These are phyloP conservation scores for Hemileia vastatrix DNA, from an alignment of 1,284 basidiomycete genomes.

Conservation along the genomic window DNA sequence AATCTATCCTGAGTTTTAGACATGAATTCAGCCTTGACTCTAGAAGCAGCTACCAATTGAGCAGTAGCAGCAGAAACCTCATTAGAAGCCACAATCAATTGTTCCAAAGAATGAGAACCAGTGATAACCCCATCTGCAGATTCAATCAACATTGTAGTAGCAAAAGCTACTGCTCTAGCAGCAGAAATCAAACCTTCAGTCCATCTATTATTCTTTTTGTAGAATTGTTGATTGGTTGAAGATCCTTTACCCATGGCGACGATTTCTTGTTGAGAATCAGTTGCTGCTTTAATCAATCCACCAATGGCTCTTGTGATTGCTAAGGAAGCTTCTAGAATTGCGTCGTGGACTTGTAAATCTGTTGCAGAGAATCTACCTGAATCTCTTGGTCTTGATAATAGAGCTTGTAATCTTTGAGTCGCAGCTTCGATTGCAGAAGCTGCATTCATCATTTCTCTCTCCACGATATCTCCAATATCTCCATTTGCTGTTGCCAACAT, in stretches of 20 bases:
- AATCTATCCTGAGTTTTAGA: slow-evolving; percentile 94
- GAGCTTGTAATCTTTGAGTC: slow-evolving; percentile 74
- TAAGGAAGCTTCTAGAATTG: slow-evolving; percentile 84
- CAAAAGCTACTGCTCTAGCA: slow-evolving; percentile 93
- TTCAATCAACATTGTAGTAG: slow-evolving; percentile 93
- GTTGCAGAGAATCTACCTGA: slow-evolving; percentile 72
- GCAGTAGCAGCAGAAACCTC: slow-evolving; percentile 95
- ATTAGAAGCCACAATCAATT: slow-evolving; percentile 97
- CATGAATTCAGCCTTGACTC: slow-evolving; percentile 97
- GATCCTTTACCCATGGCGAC: slow-evolving; percentile 89
- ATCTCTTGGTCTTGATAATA: slow-evolving; percentile 81
- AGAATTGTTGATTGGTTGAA: slow-evolving; percentile 87
- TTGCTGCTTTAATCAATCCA: slow-evolving; percentile 88
- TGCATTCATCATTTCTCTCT: slow-evolving; percentile 89
- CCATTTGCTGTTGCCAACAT: slow-evolving; percentile 69
- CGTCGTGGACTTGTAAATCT: slow-evolving; percentile 94
- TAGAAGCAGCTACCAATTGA: slow-evolving; percentile 93
- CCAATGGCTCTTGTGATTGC: slow-evolving; percentile 92
- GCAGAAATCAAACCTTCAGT: slow-evolving; percentile 98
- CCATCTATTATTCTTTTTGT: slow-evolving; percentile 99
- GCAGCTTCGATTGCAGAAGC: slow-evolving; percentile 88
- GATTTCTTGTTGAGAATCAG: slow-evolving; percentile 95
- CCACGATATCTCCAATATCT: slow-evolving; percentile 91
- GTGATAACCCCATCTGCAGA: slow-evolving; percentile 94
- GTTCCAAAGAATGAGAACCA: slow-evolving; percentile 91